Base-by-base conservation (phyloP, 2,329 filamentous ascomycete genomes). In the Pyricularia sp. region DNA sequence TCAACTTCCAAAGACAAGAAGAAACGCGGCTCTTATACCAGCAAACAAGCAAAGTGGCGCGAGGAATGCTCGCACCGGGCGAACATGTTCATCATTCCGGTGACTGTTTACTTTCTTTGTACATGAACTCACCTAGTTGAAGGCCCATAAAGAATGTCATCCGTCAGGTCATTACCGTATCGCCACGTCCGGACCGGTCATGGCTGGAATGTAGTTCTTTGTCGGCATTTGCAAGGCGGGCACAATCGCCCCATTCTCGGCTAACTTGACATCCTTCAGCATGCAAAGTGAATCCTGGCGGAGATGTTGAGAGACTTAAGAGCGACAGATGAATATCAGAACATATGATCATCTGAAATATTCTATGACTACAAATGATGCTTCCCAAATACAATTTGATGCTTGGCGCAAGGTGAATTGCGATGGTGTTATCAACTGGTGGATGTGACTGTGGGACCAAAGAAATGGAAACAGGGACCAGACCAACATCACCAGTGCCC, bases 221-320 rank as follows among this genome's bases (percentile, higher is more conserved):
- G 40, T 49, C 8, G 40, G 40, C 40, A 49, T 49, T 49, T 49
- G 40, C 40, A 5, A 49, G 5, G 40, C 19, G 7, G 40, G n/a
- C 7, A 1, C 40, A n/a, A 49, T 49, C 19, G n/a, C 1, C 40
- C 9, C 7, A n/a, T 19, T 49, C 40, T 49, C 16, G 16, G 40
- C 16, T 5, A 49, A n/a, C 40, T n/a, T 49, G 40, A n/a, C 19
- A 49, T 49, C 40, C 40, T n/a, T 49, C 40, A n/a, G 40, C 40
- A 3, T n/a, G 19, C 6, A 8, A 49, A 6, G 40, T 8, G 10
- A n/a, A n/a, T 49, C n/a, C 40, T 49, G 16, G 19, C 19, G 6
- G 2, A n/a, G 1, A 8, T n/a, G 16, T n/a, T 0, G 40, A 9
- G 5, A n/a, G 1, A 9, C n/a, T n/a, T n/a, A 8, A 49, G 1